These are phyloP conservation scores for Puccinia horiana DNA, from an alignment of 1,284 basidiomycete species.

Conservation along the genomic window DNA sequence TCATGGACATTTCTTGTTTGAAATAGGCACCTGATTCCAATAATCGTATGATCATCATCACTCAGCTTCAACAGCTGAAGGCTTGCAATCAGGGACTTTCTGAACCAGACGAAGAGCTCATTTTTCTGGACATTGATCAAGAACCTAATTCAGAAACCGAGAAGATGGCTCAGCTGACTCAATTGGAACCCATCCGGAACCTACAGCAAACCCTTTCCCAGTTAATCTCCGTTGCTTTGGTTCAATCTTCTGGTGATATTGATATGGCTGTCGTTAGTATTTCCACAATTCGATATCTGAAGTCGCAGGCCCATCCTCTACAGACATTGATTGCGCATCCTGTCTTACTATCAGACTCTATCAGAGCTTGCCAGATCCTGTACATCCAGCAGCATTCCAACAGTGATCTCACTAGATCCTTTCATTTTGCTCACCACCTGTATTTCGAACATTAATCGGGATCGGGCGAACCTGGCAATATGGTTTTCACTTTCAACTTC, in stretches of 20 bases:
- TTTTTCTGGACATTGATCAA: conserved; percentile 53
- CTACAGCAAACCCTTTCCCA: conserved; percentile 50
- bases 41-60: conserved; percentile 50
- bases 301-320: background rate
- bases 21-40: conserved; percentile 32
- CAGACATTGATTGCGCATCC: background rate
- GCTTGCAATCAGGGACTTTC: conserved; percentile 54
- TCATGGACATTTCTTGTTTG: conserved; percentile 9
- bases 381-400: conserved; percentile 36
- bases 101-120: conserved; percentile 54
- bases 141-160: conserved; percentile 48
- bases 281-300: background rate
- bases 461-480: conserved; percentile 31
- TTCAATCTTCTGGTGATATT: conserved; percentile 50
- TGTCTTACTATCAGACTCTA: conserved; percentile 13
- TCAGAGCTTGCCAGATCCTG: conserved; percentile 27
- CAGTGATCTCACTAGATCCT: conserved; percentile 32
- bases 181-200: conserved; percentile 50
- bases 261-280: conserved; percentile 52
- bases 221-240: conserved; percentile 51
- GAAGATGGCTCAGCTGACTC: conserved; percentile 37
- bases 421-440: conserved; percentile 24
- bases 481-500: conserved; percentile 46
- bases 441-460: conserved; percentile 20
- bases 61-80: conserved; percentile 54